Conservation (phyloP, 2,329 filamentous ascomycete genomes). For the Sclerotinia borealis region DNA sequence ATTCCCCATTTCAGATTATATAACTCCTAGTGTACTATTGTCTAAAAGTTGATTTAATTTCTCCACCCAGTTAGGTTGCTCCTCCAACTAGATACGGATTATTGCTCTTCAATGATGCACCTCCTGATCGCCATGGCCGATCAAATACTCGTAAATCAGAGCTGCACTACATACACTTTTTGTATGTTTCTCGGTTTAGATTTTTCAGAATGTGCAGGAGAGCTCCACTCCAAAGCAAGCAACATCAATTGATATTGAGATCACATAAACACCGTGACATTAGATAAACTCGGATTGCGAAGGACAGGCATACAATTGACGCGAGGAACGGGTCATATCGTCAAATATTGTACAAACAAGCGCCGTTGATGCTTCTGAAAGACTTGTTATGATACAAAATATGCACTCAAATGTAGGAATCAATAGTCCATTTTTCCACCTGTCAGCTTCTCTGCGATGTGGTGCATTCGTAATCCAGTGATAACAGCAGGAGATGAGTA, state of each 20-base stretch:
- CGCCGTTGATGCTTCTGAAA: not conserved
- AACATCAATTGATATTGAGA: not conserved
- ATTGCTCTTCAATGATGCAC: not conserved
- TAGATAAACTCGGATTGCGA: not conserved
- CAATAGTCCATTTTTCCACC: conserved; percentile 52
- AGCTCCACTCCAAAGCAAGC: not conserved
- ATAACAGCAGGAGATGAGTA: conserved; percentile 30
- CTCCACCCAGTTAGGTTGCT: not conserved
- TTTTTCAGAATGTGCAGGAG: not conserved
- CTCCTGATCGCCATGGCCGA: not conserved
- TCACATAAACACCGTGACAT: not conserved
- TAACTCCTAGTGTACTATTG: not conserved
- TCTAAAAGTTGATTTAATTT: not conserved
- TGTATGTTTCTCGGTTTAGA: not conserved
- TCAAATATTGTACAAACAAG: not conserved
- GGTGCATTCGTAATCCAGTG: conserved; percentile 53
- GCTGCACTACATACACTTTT: not conserved
- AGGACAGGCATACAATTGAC: not conserved
- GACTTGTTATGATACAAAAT: not conserved
- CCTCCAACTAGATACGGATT: not conserved
- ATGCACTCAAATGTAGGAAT: not conserved
- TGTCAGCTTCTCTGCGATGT: conserved; percentile 60
- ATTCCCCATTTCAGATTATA: not conserved
- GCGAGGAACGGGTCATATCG: not conserved
- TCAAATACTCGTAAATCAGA: not conserved